Evolutionary conservation across 768 basidiomycete genomes (phyloP).

Genomic region (Boletales sp.): DNA sequence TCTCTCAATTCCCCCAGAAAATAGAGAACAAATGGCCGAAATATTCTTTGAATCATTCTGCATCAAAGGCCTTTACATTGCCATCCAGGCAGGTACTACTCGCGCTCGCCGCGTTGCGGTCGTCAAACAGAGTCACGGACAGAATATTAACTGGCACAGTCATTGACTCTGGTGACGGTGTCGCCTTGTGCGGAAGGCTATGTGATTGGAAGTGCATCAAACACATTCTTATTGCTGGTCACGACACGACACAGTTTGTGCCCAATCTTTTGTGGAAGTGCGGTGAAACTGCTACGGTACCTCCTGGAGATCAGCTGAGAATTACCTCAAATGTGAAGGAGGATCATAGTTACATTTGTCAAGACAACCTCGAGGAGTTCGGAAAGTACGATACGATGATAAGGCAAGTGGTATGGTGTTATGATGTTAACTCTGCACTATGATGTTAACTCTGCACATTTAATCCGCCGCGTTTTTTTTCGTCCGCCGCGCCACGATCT

Average conservation of each 20-base stretch:
- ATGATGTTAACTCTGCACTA: too few relatives aligned
- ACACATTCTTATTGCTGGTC: conserved; percentile 97
- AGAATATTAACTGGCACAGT: conserved; percentile 95
- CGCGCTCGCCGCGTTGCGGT: conserved; percentile 96
- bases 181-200: conserved; percentile 96
- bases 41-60: conserved; percentile 99
- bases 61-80: conserved; percentile 97
- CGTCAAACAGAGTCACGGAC: conserved; percentile 83
- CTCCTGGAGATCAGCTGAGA: conserved; percentile 90
- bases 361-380: conserved; percentile 98
- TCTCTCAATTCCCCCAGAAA: conserved; percentile 96
- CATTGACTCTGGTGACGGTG: conserved; percentile 98
- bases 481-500: too few relatives aligned
- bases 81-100: conserved; percentile 98
- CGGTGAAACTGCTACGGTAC: conserved; percentile 85
- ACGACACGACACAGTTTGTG: conserved; percentile 77
- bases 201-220: conserved; percentile 99
- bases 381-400: conserved; percentile 97
- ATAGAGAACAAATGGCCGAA: conserved; percentile 97
- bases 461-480: too few relatives aligned
- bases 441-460: too few relatives aligned
- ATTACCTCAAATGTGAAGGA: conserved; percentile 96
- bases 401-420: too few relatives aligned
- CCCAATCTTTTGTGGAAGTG: conserved; percentile 94
- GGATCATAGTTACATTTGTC: conserved; percentile 97